Base-by-base conservation (phyloP, 306 rosid genomes). In the Bauhinia variegata region DNA sequence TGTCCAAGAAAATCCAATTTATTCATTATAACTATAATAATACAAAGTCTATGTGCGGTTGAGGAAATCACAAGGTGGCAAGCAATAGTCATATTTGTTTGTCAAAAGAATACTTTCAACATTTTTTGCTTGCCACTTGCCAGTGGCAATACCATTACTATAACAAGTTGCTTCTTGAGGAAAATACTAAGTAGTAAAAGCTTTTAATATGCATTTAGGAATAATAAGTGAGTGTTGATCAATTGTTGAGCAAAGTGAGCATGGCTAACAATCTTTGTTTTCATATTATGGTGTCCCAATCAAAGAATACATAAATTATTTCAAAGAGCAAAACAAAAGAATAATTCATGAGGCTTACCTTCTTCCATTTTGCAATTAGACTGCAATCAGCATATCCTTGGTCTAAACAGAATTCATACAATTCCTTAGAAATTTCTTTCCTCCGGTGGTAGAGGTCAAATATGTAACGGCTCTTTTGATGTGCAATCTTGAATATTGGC, bases 401-500 rank as follows among this genome's bases (percentile, higher is more conserved):
- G 0, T 86, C 92, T 48, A 89, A 56, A 75, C 92, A 86, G 79
- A 89, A 89, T 11, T 86, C 90, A 36, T 74, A 84, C 51, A 86
- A 54, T 30, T 86, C 96, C 73, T 79, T 87, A 38, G 96, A 89
- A 58, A 89, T 89, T 75, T 86, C 90, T 50, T 75, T 84, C 76
- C 87, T 83, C 78, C 65, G 75, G 52, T 83, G 76, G n/a, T n/a
- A n/a, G n/a, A n/a, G n/a, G n/a, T n/a, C n/a, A n/a, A n/a, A n/a
- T n/a, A n/a, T n/a, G n/a, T n/a, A n/a, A n/a, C n/a, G n/a, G n/a
- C n/a, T n/a, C n/a, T n/a, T n/a, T n/a, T n/a, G n/a, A n/a, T n/a
- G 83, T 84, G 90, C 84, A 58, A 82, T 78, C 73, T 89, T 84
- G 60, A 89, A 89, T 71, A 89, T 89, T 44, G 92, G 90, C 96